A percentile compares a stretch with the other conserved stretches of the same genome.
These are phyloP conservation scores for Xylariales sp. DNA, from an alignment of 2,329 filamentous ascomycete species.

Conservation along the genomic window DNA sequence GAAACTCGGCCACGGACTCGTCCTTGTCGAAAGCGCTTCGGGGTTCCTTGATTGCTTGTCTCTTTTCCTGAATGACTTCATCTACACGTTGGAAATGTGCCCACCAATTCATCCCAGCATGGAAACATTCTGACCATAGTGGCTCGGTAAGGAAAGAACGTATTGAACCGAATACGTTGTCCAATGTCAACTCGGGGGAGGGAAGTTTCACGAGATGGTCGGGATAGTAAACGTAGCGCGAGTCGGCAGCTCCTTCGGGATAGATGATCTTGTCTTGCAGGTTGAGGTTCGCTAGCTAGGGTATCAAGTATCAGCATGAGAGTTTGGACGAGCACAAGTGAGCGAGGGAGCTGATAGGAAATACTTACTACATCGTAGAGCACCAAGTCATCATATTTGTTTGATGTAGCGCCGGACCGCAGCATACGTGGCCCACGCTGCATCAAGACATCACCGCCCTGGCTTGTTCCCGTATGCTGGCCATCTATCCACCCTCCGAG, in stretches of 20 bases:
- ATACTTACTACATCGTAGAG: constrained; percentile 64
- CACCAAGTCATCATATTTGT: constrained; percentile 55
- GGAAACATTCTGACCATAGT: constrained; percentile 19
- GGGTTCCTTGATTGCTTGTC: constrained; percentile 4
- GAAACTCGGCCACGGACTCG: constrained; percentile 67
- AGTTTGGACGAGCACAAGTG: constrained; percentile 13
- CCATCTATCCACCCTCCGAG: constrained; percentile 84
- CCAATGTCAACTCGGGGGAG: neutral
- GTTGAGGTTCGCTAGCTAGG: constrained; percentile 54
- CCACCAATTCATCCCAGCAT: constrained; percentile 6
- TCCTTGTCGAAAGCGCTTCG: constrained; percentile 41
- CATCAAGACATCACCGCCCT: constrained; percentile 59
- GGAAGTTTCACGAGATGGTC: constrained; percentile 65
- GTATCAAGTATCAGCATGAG: neutral
- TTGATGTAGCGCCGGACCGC: constrained; percentile 40
- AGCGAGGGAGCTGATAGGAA: constrained; percentile 14
- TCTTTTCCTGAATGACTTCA: neutral
- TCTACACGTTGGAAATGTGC: neutral
- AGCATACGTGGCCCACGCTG: constrained; percentile 82
- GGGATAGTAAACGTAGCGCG: constrained; percentile 82
- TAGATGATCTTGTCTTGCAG: constrained; percentile 52
- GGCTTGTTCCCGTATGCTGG: constrained; percentile 56
- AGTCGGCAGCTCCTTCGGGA: constrained; percentile 42
- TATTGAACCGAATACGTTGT: constrained; percentile 10
- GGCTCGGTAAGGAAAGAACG: constrained; percentile 19